These are phyloP conservation scores for Pseudevernia furfuracea DNA, from an alignment of 495 filamentous ascomycete genomes.

Conservation along the genomic window DNA sequence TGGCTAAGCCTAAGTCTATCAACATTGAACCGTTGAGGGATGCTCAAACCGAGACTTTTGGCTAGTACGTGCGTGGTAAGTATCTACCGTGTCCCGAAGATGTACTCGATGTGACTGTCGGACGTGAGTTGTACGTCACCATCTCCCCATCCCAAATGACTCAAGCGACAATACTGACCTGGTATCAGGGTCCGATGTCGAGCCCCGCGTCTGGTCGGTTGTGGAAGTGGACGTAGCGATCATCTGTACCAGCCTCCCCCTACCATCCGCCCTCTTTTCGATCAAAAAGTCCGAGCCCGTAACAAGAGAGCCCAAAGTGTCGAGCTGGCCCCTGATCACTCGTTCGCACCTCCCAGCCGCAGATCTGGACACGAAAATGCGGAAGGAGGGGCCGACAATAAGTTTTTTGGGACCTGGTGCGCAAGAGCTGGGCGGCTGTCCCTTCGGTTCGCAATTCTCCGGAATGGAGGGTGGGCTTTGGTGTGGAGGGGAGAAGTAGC, in stretches of 20 bases:
- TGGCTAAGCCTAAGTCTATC: too few relatives aligned
- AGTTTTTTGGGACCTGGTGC: not conserved
- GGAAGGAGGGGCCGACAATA: not conserved
- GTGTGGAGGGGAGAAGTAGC: not conserved
- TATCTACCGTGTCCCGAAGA: constrained; percentile 4
- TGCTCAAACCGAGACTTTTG: not conserved
- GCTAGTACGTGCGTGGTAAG: constrained; percentile 2
- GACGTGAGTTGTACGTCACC: constrained; percentile 8
- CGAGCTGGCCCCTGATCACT: not conserved
- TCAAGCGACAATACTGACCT: not conserved
- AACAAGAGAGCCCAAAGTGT: not conserved
- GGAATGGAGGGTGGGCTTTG: not conserved
- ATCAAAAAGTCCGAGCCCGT: not conserved
- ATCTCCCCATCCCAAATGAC: not conserved
- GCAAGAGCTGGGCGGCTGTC: not conserved
- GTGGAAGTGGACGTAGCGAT: constrained; percentile 11
- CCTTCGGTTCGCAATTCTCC: not conserved
- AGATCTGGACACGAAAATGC: not conserved
- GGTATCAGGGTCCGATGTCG: not conserved
- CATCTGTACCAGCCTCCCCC: constrained; percentile 11
- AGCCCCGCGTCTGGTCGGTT: constrained; percentile 10
- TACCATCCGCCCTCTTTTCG: constrained; percentile 13
- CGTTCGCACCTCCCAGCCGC: not conserved
- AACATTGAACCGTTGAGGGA: not conserved
- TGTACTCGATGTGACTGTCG: constrained; percentile 5